Conservation (phyloP, 208 protist species). For the Acanthamoeba royreba region DNA sequence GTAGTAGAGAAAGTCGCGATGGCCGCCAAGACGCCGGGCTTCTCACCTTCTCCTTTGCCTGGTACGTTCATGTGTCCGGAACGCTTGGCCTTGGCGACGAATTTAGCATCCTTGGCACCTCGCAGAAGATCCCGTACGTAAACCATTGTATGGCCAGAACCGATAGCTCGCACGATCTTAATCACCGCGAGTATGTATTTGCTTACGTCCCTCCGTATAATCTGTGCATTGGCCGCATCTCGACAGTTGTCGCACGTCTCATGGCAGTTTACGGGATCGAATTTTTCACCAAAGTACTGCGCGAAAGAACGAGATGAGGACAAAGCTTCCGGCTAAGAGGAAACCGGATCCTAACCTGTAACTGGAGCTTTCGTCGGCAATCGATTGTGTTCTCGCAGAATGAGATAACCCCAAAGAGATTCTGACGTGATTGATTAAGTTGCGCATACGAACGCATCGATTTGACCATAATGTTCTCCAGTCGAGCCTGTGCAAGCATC, state of each 20-base stretch:
- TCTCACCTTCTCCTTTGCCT: not conserved
- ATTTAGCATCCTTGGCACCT: not conserved
- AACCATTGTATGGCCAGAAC: not conserved
- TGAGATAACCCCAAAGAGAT: conserved; percentile 16
- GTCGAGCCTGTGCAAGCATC: not conserved
- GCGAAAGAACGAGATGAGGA: not conserved
- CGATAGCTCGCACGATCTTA: not conserved
- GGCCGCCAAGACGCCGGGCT: no score
- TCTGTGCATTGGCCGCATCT: not conserved
- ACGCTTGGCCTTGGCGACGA: not conserved
- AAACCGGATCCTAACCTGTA: conserved; percentile 36
- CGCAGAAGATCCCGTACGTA: not conserved
- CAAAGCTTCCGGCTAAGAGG: not conserved
- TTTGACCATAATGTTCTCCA: conserved; percentile 16
- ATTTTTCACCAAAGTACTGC: conserved; percentile 40
- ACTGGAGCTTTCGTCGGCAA: conserved; percentile 28
- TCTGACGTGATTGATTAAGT: not conserved
- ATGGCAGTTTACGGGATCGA: conserved; percentile 24
- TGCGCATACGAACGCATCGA: not conserved
- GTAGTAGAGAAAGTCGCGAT: not conserved
- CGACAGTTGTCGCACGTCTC: conserved; percentile 37
- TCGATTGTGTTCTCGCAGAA: conserved; percentile 38
- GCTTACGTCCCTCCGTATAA: not conserved
- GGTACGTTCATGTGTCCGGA: not conserved
- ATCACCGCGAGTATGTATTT: not conserved